Percentiles rank a stretch among this genome's conserved stretches.
Conservation (phyloP, 192 early-diverging fungal genomes). For the Podila verticillata region DNA sequence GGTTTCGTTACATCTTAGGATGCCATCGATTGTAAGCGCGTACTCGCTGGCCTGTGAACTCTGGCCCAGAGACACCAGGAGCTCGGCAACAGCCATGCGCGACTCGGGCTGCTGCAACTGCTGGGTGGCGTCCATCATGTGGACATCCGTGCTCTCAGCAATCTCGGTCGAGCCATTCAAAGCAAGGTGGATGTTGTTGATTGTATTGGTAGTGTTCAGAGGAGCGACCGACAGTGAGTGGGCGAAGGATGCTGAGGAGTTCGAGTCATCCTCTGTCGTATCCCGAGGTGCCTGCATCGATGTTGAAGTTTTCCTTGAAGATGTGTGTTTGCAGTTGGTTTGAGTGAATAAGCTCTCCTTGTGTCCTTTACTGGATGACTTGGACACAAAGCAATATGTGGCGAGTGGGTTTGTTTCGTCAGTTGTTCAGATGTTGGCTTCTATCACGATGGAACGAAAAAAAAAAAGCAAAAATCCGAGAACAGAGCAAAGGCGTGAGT, state of each 20-base stretch:
- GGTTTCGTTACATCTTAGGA: too few species aligned
- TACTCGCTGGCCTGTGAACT: background rate
- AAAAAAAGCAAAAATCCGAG: too few species aligned
- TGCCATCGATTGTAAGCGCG: background rate
- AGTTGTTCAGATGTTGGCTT: too few species aligned
- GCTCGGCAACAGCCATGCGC: slow-evolving; percentile 2
- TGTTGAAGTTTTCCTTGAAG: background rate
- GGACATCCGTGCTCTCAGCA: slow-evolving; percentile 11
- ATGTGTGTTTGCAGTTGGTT: too few species aligned
- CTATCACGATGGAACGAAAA: too few species aligned
- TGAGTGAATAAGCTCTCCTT: too few species aligned
- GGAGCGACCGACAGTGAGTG: slow-evolving; percentile 44
- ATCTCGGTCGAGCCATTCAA: slow-evolving; percentile 3
- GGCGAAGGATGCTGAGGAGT: slow-evolving; percentile 39
- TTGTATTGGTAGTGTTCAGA: slow-evolving; percentile 21
- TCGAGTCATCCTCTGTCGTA: slow-evolving; percentile 34
- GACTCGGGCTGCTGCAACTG: slow-evolving; percentile 8
- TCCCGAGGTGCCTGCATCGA: slow-evolving; percentile 46
- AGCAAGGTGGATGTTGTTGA: slow-evolving; percentile 30
- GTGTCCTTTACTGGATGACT: too few species aligned
- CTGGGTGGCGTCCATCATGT: slow-evolving; percentile 27
- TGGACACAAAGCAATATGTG: too few species aligned
- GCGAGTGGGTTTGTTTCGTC: too few species aligned
- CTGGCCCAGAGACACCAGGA: slow-evolving; percentile 8
- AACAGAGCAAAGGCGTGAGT: too few species aligned